These are phyloP conservation scores for Hypomyces rosellus DNA, from an alignment of 2,329 filamentous ascomycete genomes.

Conservation along the genomic window DNA sequence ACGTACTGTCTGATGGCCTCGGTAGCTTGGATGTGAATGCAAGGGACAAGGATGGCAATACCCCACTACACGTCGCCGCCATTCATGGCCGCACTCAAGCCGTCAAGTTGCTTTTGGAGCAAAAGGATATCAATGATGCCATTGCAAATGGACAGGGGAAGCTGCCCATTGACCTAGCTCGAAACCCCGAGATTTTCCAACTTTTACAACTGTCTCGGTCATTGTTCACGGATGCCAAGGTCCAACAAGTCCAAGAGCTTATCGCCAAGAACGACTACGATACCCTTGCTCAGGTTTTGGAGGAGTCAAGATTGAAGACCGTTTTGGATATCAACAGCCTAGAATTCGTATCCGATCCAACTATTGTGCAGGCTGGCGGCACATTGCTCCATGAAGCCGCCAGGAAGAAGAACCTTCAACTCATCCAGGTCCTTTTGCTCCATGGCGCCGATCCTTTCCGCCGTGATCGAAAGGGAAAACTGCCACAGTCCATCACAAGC, in stretches of 20 bases:
- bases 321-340: constrained; percentile 88
- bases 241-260: constrained; percentile 75
- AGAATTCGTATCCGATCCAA: constrained; percentile 76
- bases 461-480: constrained; percentile 87
- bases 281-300: constrained; percentile 68
- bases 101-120: constrained; percentile 77
- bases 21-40: constrained; percentile 75
- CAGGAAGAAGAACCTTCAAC: constrained; percentile 73
- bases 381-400: constrained; percentile 92
- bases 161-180: constrained; percentile 78
- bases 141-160: constrained; percentile 79
- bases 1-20: constrained; percentile 72
- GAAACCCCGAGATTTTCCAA: constrained; percentile 93
- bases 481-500: constrained; percentile 93
- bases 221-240: constrained; percentile 80
- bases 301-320: constrained; percentile 78
- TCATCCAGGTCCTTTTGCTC: constrained; percentile 84
- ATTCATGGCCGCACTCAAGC: constrained; percentile 72
- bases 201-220: constrained; percentile 85
- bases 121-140: constrained; percentile 80
- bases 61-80: constrained; percentile 82
- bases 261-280: constrained; percentile 70
- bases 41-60: constrained; percentile 90
- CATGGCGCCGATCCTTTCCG: constrained; percentile 96
- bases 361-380: constrained; percentile 75